These are phyloP conservation scores for Lachnellula occidentalis DNA, from an alignment of 2,329 filamentous ascomycete species.

Conservation along the genomic window DNA sequence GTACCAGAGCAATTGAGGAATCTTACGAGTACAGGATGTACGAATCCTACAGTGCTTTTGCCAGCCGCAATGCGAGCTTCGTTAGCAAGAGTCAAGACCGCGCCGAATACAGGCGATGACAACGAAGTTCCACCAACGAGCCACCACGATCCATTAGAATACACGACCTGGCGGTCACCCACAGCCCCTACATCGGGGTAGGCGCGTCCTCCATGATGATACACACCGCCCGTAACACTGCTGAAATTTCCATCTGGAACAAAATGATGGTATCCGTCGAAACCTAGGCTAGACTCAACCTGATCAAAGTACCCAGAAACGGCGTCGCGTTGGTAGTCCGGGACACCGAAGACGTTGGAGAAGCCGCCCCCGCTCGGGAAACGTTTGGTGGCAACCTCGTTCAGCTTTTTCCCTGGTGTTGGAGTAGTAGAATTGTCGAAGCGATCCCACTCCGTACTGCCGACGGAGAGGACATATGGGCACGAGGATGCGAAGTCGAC, in stretches of 20 bases:
- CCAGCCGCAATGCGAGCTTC: slow-evolving; percentile 36
- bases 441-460: slow-evolving; percentile 26
- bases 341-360: slow-evolving; percentile 36
- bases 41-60: slow-evolving; percentile 38
- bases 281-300: slow-evolving; percentile 29
- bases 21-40: slow-evolving; percentile 36
- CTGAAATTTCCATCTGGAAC: slow-evolving; percentile 29
- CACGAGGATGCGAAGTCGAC: slow-evolving; percentile 44
- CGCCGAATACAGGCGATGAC: slow-evolving; percentile 38
- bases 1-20: not conserved
- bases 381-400: slow-evolving; percentile 25
- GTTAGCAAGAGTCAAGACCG: slow-evolving; percentile 39
- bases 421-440: slow-evolving; percentile 23
- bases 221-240: slow-evolving; percentile 30
- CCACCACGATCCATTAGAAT: slow-evolving; percentile 23
- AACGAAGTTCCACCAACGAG: slow-evolving; percentile 40
- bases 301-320: slow-evolving; percentile 35
- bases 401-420: slow-evolving; percentile 15
- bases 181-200: slow-evolving; percentile 40
- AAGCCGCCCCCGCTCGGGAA: slow-evolving; percentile 37
- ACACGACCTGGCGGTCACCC: slow-evolving; percentile 28
- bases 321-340: slow-evolving; percentile 36
- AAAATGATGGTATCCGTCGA: slow-evolving; percentile 30
- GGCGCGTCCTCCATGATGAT: slow-evolving; percentile 37
- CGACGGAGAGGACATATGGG: slow-evolving; percentile 45